Evolutionary conservation across 345 rosid genomes (phyloP).

Genomic region (Corchorus capsularis): DNA sequence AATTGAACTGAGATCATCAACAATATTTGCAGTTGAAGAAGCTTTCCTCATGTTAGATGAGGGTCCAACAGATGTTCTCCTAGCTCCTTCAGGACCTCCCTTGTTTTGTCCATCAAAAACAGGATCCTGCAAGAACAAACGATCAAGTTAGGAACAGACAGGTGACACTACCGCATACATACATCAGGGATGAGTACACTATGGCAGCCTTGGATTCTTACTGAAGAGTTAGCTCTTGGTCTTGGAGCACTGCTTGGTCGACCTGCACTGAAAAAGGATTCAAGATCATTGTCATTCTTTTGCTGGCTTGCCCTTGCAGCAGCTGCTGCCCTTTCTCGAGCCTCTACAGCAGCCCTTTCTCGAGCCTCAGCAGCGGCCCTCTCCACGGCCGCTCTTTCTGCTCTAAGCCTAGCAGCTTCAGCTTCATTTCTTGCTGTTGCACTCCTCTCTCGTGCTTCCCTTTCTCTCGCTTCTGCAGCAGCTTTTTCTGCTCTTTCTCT

Average conservation of each 20-base stretch:
- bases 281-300: constrained; percentile 76
- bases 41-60: constrained; percentile 73
- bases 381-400: constrained; percentile 86
- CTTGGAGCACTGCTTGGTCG: constrained; percentile 89
- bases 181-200: constrained; percentile 16
- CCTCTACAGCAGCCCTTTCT: constrained; percentile 67
- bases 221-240: constrained; percentile 68
- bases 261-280: constrained; percentile 75
- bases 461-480: constrained; percentile 89
- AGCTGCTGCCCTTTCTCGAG: constrained; percentile 66
- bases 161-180: not conserved
- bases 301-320: constrained; percentile 64
- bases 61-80: constrained; percentile 55
- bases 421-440: constrained; percentile 48
- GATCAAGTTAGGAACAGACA: constrained; percentile 24
- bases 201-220: constrained; percentile 40
- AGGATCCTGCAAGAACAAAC: constrained; percentile 60
- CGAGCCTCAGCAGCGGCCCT: constrained; percentile 81
- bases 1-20: constrained; percentile 82
- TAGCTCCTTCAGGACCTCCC: constrained; percentile 67
- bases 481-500: constrained; percentile 83
- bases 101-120: constrained; percentile 65
- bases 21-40: constrained; percentile 72
- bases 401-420: constrained; percentile 50
- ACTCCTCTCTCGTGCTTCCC: constrained; percentile 68